Evolutionary conservation across 106 monocot genomes (phyloP), one percentile per base, ranked within the genome.

Genomic region (Dioscorea dumetorum): DNA sequence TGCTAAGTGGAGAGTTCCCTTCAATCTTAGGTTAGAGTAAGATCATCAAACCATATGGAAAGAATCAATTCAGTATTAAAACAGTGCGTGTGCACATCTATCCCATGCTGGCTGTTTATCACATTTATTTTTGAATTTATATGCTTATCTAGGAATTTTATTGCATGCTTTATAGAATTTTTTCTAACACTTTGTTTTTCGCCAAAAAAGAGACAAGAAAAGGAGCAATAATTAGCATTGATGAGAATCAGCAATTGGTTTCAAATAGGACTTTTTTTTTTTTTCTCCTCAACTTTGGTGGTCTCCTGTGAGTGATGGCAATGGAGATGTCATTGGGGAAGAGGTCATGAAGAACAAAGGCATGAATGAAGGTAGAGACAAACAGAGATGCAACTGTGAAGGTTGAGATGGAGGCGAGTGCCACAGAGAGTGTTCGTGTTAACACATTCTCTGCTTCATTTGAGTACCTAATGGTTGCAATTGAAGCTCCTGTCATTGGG

Each of bases 321-420:
- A 77, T 71, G 58, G 77, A 71, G 59, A 50, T 64, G 57, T 71
- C 77, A 34, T 77, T 77, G 3, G 71, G 77, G 71, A 77, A 77
- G 51, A 72, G 71, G 18, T 77, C 71, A 11, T 48, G 49, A 28
- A 71, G 50, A 18, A 77, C 60, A 33, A 77, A 77, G 9, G 77
- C 71, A 59, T 77, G 77, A 28, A 66, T 4, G 13, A 72, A 49
- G 5, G 77, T 77, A 15, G 58, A 22, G 12, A 67, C 50, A 3
- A 77, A 50, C 5, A 77, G 71, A 23, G 66, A 58, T 22, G 71
- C 49, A 1, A 77, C 77, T 15, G 77, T 77, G 17, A 77, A 8
- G 22, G 71, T 66, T 16, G 72, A 77, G 41, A 71, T 60, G 57
- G 50, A 64, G 49, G 77, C 71, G 3, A 77, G 14, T 10, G 22